Conservation (phyloP, 768 basidiomycete species). For the Tricholoma flavovirens region DNA sequence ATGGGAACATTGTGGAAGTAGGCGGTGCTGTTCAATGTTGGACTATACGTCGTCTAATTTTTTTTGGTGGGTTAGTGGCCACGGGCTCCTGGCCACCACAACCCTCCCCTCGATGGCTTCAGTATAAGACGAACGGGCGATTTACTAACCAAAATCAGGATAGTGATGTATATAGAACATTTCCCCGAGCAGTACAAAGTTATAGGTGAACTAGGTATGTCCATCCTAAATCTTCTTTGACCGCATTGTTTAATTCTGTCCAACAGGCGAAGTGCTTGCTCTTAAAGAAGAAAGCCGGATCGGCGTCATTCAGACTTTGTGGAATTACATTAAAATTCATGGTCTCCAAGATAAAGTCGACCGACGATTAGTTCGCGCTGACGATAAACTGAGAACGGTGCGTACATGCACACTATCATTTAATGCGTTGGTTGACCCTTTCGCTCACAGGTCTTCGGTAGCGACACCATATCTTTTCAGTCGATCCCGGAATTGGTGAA, state of each 20-base stretch:
- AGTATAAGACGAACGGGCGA: constrained; percentile 81
- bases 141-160: constrained; percentile 63
- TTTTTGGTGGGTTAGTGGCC: constrained; percentile 48
- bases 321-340: constrained; percentile 89
- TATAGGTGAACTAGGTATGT: constrained; percentile 63
- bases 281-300: constrained; percentile 82
- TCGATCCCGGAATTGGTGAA: constrained; percentile 83
- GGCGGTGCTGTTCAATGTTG: constrained; percentile 11
- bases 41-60: neutral
- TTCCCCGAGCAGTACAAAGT: constrained; percentile 84
- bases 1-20: constrained; percentile 89
- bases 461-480: constrained; percentile 68
- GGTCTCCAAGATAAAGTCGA: constrained; percentile 81
- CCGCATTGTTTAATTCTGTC: constrained; percentile 5
- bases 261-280: constrained; percentile 56
- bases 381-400: constrained; percentile 64
- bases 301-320: constrained; percentile 76
- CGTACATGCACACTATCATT: constrained; percentile 10
- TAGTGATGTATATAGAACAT: constrained; percentile 86
- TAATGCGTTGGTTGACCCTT: neutral
- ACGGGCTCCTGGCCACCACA: constrained; percentile 46
- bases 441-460: constrained; percentile 55
- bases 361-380: constrained; percentile 61
- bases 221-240: neutral
- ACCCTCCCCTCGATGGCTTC: constrained; percentile 77